phyloP scores from a whole-genome alignment of 305 asterid species.

The Plantago coronopus region DNA sequence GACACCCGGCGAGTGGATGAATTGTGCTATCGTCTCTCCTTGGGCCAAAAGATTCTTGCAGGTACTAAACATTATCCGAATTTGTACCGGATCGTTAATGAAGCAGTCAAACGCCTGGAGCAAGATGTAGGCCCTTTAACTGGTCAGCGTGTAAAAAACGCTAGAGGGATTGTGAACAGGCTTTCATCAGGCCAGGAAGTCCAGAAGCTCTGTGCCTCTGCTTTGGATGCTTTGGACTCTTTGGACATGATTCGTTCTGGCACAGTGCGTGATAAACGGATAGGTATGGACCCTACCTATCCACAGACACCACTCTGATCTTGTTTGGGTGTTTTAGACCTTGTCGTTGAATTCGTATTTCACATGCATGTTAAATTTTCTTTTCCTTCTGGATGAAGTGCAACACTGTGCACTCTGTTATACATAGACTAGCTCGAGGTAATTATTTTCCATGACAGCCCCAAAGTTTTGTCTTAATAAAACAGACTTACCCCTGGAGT shows the following conservation, averaged over 20 bases:
- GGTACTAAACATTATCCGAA: constrained; percentile 52
- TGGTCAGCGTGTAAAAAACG: constrained; percentile 86
- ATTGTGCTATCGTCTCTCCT: constrained; percentile 80
- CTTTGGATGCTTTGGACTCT: constrained; percentile 58
- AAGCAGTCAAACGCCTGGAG: constrained; percentile 69
- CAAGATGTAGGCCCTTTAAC: constrained; percentile 83
- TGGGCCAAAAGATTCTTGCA: constrained; percentile 73
- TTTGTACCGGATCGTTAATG: constrained; percentile 45
- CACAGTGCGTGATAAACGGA: constrained; percentile 34
- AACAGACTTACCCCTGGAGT: no score
- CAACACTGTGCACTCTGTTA: no score
- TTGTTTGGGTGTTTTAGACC: no score
- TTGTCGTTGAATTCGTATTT: no score
- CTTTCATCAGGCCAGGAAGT: constrained; percentile 82
- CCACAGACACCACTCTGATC: background rate
- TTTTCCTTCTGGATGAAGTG: no score
- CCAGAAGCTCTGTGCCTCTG: constrained; percentile 68
- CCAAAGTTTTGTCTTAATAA: no score
- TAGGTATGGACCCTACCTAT: constrained; percentile 37
- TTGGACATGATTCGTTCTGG: constrained; percentile 49
- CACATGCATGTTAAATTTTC: no score
- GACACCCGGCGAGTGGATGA: constrained; percentile 93
- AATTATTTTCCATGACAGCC: no score
- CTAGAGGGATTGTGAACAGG: constrained; percentile 92
- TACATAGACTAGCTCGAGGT: no score